These are phyloP conservation scores for Prasinococcaceae sp. DNA, from an alignment of 139 green algal species.

Conservation along the genomic window DNA sequence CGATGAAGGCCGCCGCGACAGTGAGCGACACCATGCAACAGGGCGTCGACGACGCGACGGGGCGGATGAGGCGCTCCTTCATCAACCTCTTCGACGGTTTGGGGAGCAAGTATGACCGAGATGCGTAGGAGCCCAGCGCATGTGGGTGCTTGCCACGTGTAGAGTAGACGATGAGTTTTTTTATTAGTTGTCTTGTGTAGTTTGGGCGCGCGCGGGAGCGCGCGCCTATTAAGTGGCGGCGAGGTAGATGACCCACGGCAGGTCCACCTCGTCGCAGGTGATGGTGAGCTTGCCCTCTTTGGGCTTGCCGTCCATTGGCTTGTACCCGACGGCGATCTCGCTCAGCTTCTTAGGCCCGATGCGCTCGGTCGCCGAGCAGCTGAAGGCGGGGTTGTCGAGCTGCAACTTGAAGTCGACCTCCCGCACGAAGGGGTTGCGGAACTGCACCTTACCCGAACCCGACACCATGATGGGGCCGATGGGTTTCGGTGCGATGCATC, in stretches of 20 bases:
- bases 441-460: slow-evolving; percentile 4
- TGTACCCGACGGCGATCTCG: slow-evolving; percentile 42
- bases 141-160: too few species aligned
- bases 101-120: too few species aligned
- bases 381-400: slow-evolving; percentile 62
- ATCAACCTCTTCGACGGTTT: too few species aligned
- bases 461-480: slow-evolving; percentile 1
- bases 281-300: slow-evolving; percentile 55
- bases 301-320: slow-evolving; percentile 17
- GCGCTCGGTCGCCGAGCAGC: slow-evolving; percentile 34
- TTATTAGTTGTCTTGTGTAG: too few species aligned
- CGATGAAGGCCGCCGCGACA: too few species aligned
- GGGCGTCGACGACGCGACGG: too few species aligned
- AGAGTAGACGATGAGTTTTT: too few species aligned
- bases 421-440: slow-evolving; percentile 53
- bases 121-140: too few species aligned
- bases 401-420: slow-evolving; percentile 46
- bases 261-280: slow-evolving; percentile 38
- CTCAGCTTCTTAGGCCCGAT: slow-evolving; percentile 46
- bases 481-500: slow-evolving; percentile 51
- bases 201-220: too few species aligned
- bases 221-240: too few species aligned
- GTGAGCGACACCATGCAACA: too few species aligned
- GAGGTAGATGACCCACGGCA: slow-evolving; percentile 65
- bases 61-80: too few species aligned